Base-by-base conservation (phyloP, 2,329 filamentous ascomycete genomes). In the Boeremia exigua region DNA sequence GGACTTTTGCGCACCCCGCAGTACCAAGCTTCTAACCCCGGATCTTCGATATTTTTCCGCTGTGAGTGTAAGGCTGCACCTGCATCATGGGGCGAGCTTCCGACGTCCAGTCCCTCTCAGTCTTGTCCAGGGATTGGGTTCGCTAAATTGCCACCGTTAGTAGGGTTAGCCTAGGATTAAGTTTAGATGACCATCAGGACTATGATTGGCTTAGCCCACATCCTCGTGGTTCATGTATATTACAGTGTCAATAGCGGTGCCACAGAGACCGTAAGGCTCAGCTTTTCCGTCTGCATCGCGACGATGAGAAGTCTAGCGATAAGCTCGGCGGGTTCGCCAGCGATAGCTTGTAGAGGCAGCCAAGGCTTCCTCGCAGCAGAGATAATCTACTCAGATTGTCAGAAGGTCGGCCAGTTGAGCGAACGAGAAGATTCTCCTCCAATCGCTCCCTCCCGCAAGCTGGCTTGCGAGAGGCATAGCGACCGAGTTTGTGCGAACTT, bases 11-110 rank as follows among this genome's bases (percentile, higher is more conserved):
- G 10, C 28, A 14, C 45, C 45, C 45, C 45, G 51, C 51, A 45
- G 33, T 39, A 39, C n/a, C 51, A 49, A 54, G 27, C 44, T 28
- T 44, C 27, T 28, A 28, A 34, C 34, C 45, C 38, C 45, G 15
- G 38, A 34, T 42, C 12, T 6, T 49, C 45, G 39, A 49, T 44
- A 49, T 54, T 48, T 39, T 33, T 49, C 51, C 39, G 38, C 45
- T 49, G 38, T 42, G 14, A 29, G n/a, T 23, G 25, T 29, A 44
- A 34, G 38, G 15, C 32, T 33, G 17, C 15, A 7, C n/a, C 14
- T 6, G 23, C 30, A 19, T 32, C 40, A 25, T 33, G 28, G 29
- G 15, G 29, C 43, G 25, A 30, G 8, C 29, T 15, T 10, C 15
- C 17, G 34, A 17, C 19, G 34, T 11, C 17, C 3, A 17, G 10